Evolutionary conservation across 345 rosid species (phyloP).

Genomic region (Jatropha curcas): DNA sequence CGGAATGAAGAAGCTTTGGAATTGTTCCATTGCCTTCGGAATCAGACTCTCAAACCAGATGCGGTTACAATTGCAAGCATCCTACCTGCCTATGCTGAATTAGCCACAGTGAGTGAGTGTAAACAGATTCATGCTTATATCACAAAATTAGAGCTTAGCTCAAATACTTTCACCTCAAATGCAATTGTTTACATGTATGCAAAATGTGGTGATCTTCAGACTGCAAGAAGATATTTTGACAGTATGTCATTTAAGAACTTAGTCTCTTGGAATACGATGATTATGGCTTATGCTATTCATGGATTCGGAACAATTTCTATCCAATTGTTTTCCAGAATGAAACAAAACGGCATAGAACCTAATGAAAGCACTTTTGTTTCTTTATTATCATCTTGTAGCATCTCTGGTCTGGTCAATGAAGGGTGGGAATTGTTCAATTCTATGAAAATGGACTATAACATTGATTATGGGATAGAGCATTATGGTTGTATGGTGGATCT

Average conservation of each 20-base stretch:
- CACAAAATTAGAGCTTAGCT: constrained; percentile 35
- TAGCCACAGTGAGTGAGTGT: constrained; percentile 48
- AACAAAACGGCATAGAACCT: constrained; percentile 46
- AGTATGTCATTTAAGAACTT: constrained; percentile 45
- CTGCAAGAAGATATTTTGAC: constrained; percentile 59
- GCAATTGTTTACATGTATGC: constrained; percentile 65
- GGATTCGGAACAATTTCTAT: constrained; percentile 55
- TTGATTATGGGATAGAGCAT: constrained; percentile 75
- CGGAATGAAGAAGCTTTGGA: constrained; percentile 47
- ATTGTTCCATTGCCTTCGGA: constrained; percentile 48
- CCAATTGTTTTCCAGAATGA: constrained; percentile 54
- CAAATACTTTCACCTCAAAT: constrained; percentile 54
- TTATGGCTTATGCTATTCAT: constrained; percentile 72
- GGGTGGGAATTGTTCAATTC: constrained; percentile 65
- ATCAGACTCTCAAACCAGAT: constrained; percentile 46
- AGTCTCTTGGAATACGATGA: constrained; percentile 74
- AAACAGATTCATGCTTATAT: constrained; percentile 58
- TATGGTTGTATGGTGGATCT: constrained; percentile 78
- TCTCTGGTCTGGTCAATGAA: constrained; percentile 64
- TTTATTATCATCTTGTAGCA: constrained; percentile 64
- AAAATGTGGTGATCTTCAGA: constrained; percentile 64
- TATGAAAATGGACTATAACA: constrained; percentile 59
- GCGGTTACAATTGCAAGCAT: constrained; percentile 56
- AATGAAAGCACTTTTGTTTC: constrained; percentile 70
- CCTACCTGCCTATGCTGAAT: constrained; percentile 70